Conservation (phyloP, 176 grass and related monocot species). For the Ensete ventricosum region DNA sequence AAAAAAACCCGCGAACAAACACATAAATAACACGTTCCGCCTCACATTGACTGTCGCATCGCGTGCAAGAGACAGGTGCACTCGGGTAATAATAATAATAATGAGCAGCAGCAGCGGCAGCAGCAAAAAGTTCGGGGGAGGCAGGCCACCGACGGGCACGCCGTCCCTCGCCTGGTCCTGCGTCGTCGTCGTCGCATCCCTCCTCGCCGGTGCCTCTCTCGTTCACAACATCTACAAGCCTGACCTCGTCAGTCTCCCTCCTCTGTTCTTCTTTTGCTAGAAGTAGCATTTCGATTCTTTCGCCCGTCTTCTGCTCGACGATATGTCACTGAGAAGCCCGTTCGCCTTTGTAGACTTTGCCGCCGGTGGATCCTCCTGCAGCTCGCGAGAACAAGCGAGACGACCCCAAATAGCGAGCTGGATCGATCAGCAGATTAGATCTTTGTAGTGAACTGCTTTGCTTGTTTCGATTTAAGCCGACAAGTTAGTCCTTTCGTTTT, state of each 20-base stretch:
- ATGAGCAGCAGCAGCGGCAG: conserved; percentile 14
- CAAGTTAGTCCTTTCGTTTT: background rate
- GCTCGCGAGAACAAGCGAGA: background rate
- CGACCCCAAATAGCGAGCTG: background rate
- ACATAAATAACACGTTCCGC: too few relatives aligned
- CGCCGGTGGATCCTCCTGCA: conserved; percentile 4
- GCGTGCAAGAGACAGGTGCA: too few relatives aligned
- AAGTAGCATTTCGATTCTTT: background rate
- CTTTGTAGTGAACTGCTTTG: background rate
- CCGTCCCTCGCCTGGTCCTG: conserved; percentile 53
- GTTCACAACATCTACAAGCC: conserved; percentile 41
- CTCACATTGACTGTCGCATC: too few relatives aligned
- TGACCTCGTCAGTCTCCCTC: conserved; percentile 14
- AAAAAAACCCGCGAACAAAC: too few relatives aligned
- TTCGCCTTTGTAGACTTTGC: background rate
- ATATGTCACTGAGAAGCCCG: background rate
- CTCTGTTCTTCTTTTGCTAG: background rate
- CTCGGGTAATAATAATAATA: too few relatives aligned
- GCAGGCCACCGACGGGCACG: conserved; percentile 41
- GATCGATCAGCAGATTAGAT: background rate
- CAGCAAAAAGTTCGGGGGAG: conserved; percentile 38
- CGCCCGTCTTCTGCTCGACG: background rate
- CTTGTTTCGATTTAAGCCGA: background rate
- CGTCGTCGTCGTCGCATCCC: conserved; percentile 51
- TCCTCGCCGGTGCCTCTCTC: conserved; percentile 15